Conservation (phyloP, 148 eudicot species). For the Chenopodium berlandieri region DNA sequence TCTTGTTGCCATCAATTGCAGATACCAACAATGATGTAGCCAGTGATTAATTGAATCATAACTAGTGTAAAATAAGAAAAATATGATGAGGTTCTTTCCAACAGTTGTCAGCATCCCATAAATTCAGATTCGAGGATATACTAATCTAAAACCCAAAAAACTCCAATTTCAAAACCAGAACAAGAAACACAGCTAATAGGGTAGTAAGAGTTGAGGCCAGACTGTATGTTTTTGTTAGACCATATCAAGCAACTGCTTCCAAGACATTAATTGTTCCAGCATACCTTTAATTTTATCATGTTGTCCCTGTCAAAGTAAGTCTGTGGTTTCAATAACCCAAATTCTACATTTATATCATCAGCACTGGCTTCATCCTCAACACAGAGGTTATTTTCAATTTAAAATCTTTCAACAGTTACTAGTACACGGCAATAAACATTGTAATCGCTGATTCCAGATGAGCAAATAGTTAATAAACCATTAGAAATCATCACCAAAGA, state of each 20-base stretch:
- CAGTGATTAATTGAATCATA: too few species aligned
- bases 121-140: background rate
- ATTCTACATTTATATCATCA: background rate
- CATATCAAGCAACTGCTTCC: background rate
- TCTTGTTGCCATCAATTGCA: too few species aligned
- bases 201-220: background rate
- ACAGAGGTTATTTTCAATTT: background rate
- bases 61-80: too few species aligned
- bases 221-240: background rate
- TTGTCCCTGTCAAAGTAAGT: background rate
- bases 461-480: background rate
- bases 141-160: background rate
- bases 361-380: background rate
- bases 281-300: background rate
- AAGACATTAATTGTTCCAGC: too few species aligned
- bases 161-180: background rate
- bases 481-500: background rate
- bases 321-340: background rate
- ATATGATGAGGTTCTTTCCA: too few species aligned
- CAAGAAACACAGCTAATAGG: background rate
- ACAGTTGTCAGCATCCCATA: too few species aligned
- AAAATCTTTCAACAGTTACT: background rate
- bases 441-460: background rate
- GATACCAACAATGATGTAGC: too few species aligned
- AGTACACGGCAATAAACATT: background rate